Evolutionary conservation across 768 basidiomycete genomes (phyloP).

Genomic region (Suillus subaureus): DNA sequence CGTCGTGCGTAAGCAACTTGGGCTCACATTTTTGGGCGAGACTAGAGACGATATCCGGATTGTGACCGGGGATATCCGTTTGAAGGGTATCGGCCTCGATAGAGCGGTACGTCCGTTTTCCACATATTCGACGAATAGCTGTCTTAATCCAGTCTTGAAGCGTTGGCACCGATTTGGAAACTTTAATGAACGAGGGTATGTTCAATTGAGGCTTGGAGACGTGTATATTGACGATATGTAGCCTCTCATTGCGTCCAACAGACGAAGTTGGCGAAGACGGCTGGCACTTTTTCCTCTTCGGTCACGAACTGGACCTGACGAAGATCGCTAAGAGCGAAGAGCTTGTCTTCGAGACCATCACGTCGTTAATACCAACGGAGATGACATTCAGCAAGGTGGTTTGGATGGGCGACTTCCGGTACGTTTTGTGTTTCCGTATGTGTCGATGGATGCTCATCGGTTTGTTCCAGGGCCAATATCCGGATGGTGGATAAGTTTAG

Average conservation of each 20-base stretch:
- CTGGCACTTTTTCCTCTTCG: conserved; percentile 34
- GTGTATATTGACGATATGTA: conserved; percentile 11
- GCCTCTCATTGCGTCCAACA: conserved; percentile 38
- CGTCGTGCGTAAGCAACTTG: conserved; percentile 10
- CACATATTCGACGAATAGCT: neutral
- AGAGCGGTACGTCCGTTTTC: conserved; percentile 33
- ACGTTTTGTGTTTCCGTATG: neutral
- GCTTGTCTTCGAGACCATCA: conserved; percentile 17
- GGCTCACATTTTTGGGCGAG: conserved; percentile 26
- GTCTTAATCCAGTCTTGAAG: conserved; percentile 23
- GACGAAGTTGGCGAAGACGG: conserved; percentile 28
- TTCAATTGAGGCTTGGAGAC: neutral
- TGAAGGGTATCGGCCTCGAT: conserved; percentile 37
- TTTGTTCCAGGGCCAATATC: conserved; percentile 12
- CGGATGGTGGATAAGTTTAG: conserved; percentile 17
- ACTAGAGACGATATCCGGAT: conserved; percentile 29
- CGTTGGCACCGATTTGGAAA: conserved; percentile 54
- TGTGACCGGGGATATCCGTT: conserved; percentile 37
- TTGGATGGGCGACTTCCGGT: conserved; percentile 27
- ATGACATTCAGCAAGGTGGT: conserved; percentile 26
- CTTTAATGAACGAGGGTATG: neutral
- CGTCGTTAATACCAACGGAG: conserved; percentile 25
- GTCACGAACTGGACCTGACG: conserved; percentile 25
- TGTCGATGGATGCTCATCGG: neutral
- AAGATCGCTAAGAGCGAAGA: conserved; percentile 21